Evolutionary conservation across 495 filamentous ascomycete genomes (phyloP).

Genomic region (Aspergillus nidulans): DNA sequence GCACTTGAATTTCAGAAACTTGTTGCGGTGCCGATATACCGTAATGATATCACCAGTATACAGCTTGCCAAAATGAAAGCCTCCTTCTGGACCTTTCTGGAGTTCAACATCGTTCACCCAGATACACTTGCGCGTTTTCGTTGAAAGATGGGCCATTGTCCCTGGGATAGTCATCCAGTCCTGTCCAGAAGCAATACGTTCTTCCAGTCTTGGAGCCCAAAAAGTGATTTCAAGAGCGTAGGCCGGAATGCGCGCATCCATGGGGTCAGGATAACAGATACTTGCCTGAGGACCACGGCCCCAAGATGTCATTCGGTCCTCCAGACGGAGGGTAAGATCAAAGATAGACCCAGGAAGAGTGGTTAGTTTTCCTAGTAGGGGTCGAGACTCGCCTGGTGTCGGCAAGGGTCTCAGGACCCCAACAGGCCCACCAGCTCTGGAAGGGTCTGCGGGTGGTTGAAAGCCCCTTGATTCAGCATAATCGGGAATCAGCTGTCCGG

Average conservation of each 20-base stretch:
- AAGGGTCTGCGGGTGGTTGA: slow-evolving; percentile 16
- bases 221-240: slow-evolving; percentile 74
- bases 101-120: slow-evolving; percentile 64
- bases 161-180: slow-evolving; percentile 53
- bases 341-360: slow-evolving; percentile 42
- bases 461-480: slow-evolving; percentile 17
- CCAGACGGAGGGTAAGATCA: slow-evolving; percentile 57
- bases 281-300: slow-evolving; percentile 63
- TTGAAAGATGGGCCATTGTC: slow-evolving; percentile 63
- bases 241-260: slow-evolving; percentile 71
- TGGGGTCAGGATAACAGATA: slow-evolving; percentile 50
- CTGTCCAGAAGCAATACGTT: slow-evolving; percentile 47
- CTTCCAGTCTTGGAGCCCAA: slow-evolving; percentile 60
- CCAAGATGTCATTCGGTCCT: slow-evolving; percentile 64
- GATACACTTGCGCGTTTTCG: slow-evolving; percentile 66
- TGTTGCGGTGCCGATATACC: slow-evolving; percentile 48
- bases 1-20: slow-evolving; percentile 48
- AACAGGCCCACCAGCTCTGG: neutral
- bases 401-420: slow-evolving; percentile 3
- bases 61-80: slow-evolving; percentile 59
- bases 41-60: slow-evolving; percentile 69
- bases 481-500: slow-evolving; percentile 34
- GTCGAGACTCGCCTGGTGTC: slow-evolving; percentile 34
- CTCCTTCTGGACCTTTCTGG: slow-evolving; percentile 40
- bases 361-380: slow-evolving; percentile 41